Evolutionary conservation across 2,329 filamentous ascomycete species (phyloP).

Genomic region (Alternaria angustiovoidea): DNA sequence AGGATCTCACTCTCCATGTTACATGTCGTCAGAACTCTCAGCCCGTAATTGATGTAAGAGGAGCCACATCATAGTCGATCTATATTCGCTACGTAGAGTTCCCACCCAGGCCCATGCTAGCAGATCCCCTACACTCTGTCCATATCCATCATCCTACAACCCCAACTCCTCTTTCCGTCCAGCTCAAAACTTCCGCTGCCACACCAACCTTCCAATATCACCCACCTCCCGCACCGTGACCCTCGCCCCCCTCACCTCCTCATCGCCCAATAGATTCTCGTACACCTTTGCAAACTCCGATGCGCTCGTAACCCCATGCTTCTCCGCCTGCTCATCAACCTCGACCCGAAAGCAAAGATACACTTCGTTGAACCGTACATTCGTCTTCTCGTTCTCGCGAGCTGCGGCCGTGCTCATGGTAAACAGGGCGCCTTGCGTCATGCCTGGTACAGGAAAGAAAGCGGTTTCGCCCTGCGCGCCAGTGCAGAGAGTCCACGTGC

Average conservation of each 20-base stretch:
- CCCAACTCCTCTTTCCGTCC: too few relatives aligned
- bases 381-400: slow-evolving; percentile 40
- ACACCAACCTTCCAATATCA: too few relatives aligned
- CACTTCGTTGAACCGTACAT: slow-evolving; percentile 54
- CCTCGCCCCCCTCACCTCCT: slow-evolving; percentile 3
- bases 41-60: too few relatives aligned
- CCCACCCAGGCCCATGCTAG: too few relatives aligned
- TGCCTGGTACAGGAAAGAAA: slow-evolving; percentile 3
- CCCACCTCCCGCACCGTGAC: not conserved
- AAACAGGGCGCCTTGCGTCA: slow-evolving; percentile 50
- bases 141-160: too few relatives aligned
- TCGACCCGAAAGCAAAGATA: slow-evolving; percentile 37
- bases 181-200: too few relatives aligned
- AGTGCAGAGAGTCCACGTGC: slow-evolving; percentile 16
- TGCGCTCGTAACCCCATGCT: slow-evolving; percentile 8
- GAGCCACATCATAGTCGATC: too few relatives aligned
- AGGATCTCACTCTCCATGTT: too few relatives aligned
- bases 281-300: slow-evolving; percentile 13
- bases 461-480: slow-evolving; percentile 15
- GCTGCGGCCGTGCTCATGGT: slow-evolving; percentile 44
- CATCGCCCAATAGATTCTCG: slow-evolving; percentile 1
- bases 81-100: too few relatives aligned
- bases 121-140: too few relatives aligned
- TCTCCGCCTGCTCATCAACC: slow-evolving; percentile 10
- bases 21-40: too few relatives aligned